Evolutionary conservation across 495 filamentous ascomycete species (phyloP).

Genomic region (Neurospora sp.): DNA sequence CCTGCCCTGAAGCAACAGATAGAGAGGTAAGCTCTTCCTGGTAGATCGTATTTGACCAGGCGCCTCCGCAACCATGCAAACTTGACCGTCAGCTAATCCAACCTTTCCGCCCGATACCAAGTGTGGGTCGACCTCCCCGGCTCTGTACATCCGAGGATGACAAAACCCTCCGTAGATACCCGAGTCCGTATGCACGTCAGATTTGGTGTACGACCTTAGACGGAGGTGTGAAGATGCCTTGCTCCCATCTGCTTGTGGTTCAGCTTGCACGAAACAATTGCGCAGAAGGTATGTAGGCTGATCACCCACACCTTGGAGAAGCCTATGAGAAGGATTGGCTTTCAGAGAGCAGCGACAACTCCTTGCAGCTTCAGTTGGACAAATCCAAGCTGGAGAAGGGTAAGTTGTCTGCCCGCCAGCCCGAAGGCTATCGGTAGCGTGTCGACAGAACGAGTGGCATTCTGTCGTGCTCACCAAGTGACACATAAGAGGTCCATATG

Average conservation of each 20-base stretch:
- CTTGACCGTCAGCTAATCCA: neutral
- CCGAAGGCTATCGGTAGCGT: neutral
- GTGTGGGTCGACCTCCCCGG: neutral
- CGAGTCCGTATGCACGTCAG: neutral
- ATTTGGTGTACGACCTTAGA: neutral
- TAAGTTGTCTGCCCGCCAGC: neutral
- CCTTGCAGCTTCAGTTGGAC: neutral
- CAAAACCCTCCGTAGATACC: neutral
- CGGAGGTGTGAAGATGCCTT: neutral
- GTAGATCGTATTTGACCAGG: neutral
- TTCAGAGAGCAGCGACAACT: neutral
- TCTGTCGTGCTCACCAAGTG: neutral
- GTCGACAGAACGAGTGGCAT: neutral
- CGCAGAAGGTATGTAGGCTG: neutral
- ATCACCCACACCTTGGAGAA: neutral
- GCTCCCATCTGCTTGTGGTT: neutral
- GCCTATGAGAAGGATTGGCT: neutral
- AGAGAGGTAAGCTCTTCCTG: neutral
- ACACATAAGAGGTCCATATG: neutral
- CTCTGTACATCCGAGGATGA: neutral
- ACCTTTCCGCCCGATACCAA: neutral
- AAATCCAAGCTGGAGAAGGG: neutral
- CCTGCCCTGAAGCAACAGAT: neutral
- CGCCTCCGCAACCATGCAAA: neutral
- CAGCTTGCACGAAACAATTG: neutral